A percentile compares a stretch with the other conserved stretches of the same genome.
These are phyloP conservation scores for Leccinum longicurvipes DNA, from an alignment of 768 basidiomycete species.

Conservation along the genomic window DNA sequence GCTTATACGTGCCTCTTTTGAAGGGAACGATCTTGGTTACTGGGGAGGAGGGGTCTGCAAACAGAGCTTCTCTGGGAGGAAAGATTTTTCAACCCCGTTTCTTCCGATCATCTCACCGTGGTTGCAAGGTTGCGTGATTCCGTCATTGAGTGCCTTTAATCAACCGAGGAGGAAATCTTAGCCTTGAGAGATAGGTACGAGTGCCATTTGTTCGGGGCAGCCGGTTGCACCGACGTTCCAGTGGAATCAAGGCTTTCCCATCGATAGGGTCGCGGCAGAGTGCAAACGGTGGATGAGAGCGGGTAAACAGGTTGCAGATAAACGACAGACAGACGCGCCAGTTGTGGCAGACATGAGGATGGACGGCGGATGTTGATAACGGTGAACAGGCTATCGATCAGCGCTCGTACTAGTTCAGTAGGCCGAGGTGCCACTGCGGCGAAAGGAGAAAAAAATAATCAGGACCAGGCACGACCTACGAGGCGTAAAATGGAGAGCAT, in stretches of 20 bases:
- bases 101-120: conserved; percentile 3
- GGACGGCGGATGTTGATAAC: not conserved
- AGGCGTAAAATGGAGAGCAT: not conserved
- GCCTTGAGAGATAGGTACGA: not conserved
- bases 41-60: not conserved
- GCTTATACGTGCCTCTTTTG: not conserved
- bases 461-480: conserved; percentile 14
- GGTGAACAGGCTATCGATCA: not conserved
- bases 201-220: conserved; percentile 8
- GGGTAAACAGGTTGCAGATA: not conserved
- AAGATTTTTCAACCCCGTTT: not conserved
- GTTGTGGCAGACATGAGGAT: not conserved
- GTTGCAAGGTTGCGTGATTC: conserved; percentile 4
- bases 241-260: conserved; percentile 16
- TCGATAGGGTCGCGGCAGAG: conserved; percentile 17
- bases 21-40: not conserved
- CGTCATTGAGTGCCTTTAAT: conserved; percentile 9
- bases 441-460: not conserved
- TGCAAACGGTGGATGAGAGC: not conserved
- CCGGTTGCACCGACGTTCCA: not conserved
- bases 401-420: not conserved
- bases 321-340: not conserved
- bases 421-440: not conserved
- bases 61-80: conserved; percentile 1
- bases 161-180: not conserved